phyloP scores from a whole-genome alignment of 2,329 filamentous ascomycete genomes.

The Paraphaeosphaeria minitans region DNA sequence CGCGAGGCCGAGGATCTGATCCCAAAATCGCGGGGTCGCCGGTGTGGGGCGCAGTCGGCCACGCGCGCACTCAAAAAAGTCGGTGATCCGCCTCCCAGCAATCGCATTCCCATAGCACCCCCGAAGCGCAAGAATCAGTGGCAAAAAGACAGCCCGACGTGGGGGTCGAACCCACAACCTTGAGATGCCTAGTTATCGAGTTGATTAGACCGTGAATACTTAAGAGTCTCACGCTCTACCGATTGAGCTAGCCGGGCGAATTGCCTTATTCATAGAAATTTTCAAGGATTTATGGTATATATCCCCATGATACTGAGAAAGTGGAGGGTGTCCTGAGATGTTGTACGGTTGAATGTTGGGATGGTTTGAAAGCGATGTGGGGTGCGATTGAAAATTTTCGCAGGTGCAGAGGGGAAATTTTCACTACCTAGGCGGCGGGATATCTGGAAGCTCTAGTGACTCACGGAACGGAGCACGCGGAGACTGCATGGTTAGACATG shows the following conservation, averaged over 20 bases:
- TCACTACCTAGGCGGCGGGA: background rate
- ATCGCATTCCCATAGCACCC: background rate
- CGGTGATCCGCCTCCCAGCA: background rate
- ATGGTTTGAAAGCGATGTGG: background rate
- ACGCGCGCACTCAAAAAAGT: no score
- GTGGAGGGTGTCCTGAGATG: background rate
- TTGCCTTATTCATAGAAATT: background rate
- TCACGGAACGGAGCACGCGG: background rate
- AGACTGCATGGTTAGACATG: background rate
- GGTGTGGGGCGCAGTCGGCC: background rate
- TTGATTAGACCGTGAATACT: slow-evolving; percentile 11
- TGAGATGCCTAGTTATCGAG: slow-evolving; percentile 9
- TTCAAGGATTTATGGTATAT: background rate
- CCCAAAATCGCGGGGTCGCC: slow-evolving; percentile 4
- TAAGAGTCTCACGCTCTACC: slow-evolving; percentile 52
- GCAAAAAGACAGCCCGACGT: slow-evolving; percentile 8
- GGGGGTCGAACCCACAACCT: slow-evolving; percentile 13
- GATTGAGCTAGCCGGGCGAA: slow-evolving; percentile 39
- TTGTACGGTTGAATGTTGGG: background rate
- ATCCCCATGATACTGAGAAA: background rate
- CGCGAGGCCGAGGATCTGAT: no score
- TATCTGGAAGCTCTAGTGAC: background rate
- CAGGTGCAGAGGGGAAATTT: background rate
- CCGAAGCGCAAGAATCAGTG: background rate
- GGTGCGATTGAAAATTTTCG: background rate